A percentile compares a stretch with the other conserved stretches of the same genome.
Conservation (phyloP, 768 basidiomycete species). For the Lentinula aciculospora region DNA sequence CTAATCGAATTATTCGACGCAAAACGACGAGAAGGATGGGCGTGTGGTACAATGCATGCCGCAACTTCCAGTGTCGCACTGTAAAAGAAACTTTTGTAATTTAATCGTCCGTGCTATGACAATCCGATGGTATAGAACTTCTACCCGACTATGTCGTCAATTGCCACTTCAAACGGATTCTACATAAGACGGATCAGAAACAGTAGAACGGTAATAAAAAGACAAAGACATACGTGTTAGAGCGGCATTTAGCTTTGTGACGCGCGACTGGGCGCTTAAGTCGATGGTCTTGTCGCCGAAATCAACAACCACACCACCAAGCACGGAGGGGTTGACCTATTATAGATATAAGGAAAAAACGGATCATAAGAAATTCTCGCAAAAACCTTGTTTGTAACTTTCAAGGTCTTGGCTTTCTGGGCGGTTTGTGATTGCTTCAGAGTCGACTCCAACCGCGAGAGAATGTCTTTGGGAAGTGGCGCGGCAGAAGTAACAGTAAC, state of each 20-base stretch:
- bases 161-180: conserved; percentile 30
- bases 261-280: conserved; percentile 88
- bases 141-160: neutral
- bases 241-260: conserved; percentile 90
- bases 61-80: neutral
- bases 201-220: conserved; percentile 1
- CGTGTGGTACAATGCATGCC: neutral
- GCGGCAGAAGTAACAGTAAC: conserved; percentile 87
- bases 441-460: conserved; percentile 73
- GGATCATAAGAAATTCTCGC: conserved; percentile 6
- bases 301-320: conserved; percentile 93
- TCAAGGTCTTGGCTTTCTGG: conserved; percentile 81
- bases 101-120: neutral
- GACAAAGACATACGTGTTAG: conserved; percentile 60
- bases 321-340: conserved; percentile 85
- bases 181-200: conserved; percentile 15
- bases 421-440: conserved; percentile 86
- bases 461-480: conserved; percentile 71
- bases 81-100: neutral
- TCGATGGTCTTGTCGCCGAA: conserved; percentile 99
- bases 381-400: conserved; percentile 85
- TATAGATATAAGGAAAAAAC: neutral
- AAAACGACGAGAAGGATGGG: neutral
- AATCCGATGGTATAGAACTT: neutral
- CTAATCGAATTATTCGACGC: neutral